Evolutionary conservation across 2,329 filamentous ascomycete species (phyloP), one percentile per base, ranked within the genome.

Genomic region (Decorospora gaudefroyi): DNA sequence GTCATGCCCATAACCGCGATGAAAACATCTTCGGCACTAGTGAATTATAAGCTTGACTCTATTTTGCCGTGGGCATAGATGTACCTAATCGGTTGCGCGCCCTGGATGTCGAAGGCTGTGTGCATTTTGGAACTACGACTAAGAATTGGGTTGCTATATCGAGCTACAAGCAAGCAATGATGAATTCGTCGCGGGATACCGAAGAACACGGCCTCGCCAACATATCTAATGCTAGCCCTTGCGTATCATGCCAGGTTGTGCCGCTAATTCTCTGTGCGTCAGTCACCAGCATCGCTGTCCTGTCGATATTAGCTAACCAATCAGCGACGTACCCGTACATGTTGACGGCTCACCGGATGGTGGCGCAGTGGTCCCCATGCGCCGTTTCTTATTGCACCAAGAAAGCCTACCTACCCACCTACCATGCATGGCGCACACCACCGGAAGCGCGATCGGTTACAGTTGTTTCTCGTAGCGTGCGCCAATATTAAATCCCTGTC

Each of bases 1-100:
- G 72, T 74, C 23, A 70, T 59, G 1, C 73, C 73, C 59, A 74
- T 68, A 0, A 75, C 62, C 3, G 68, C 68, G 17, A 72, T 68
- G 12, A 46, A 30, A 16, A 55, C 18, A 28, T 55, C 49, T 6
- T 44, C 17, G 11, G 45, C 22, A n/a, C 39, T 48, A n/a, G 13
- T 22, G n/a, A 25, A 6, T 19, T 12, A 21, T 16, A 26, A 13
- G 10, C 12, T 34, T 13, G 21, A 10, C 10, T 10, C 10, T 6
- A 23, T 23, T 23, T 23, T 6, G 21, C 21, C 10, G 6, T 23
- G 6, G 23, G 18, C 13, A 37, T 12, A 16, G 4, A 5, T 21
- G 23, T 30, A 33, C 41, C 40, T 6, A 51, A 21, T 36, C 21
- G 33, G 13, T 11, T 36, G 23, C 23, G 23, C 25, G 33, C 22